Evolutionary conservation across 1,284 basidiomycete genomes (phyloP).

Genomic region (Bondarzewia mesenterica): DNA sequence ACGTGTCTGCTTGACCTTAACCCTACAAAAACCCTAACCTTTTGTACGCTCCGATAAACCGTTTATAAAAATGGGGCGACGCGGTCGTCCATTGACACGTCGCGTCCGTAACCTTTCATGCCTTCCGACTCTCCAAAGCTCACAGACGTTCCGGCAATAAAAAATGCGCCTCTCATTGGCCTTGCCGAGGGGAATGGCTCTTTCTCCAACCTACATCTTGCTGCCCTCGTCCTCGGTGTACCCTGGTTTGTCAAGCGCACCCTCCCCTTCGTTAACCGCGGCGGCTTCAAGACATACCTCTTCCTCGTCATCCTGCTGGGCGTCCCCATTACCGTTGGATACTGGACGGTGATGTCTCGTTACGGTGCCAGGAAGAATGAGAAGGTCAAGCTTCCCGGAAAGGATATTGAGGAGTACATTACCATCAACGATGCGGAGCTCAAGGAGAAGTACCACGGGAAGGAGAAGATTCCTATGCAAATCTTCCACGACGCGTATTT

Average conservation of each 20-base stretch:
- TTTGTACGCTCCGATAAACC: too few species aligned
- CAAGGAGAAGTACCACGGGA: constrained; percentile 69
- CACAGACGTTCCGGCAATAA: constrained; percentile 61
- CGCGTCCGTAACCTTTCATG: constrained; percentile 30
- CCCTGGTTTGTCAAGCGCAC: constrained; percentile 79
- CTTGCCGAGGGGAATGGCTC: constrained; percentile 83
- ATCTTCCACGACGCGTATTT: constrained; percentile 97
- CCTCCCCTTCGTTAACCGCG: constrained; percentile 69
- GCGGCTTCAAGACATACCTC: constrained; percentile 79
- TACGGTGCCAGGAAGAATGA: constrained; percentile 82
- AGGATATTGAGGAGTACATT: constrained; percentile 85
- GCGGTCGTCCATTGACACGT: not conserved
- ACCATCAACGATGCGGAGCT: constrained; percentile 82
- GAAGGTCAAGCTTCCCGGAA: constrained; percentile 82
- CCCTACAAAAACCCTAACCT: not conserved
- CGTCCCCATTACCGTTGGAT: constrained; percentile 73
- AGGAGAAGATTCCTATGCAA: constrained; percentile 96
- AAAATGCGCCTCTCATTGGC: constrained; percentile 76
- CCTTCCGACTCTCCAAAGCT: constrained; percentile 45
- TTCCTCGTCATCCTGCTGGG: constrained; percentile 73
- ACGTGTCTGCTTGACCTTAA: not conserved
- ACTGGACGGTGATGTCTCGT: constrained; percentile 87
- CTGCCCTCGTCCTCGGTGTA: constrained; percentile 64
- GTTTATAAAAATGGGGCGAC: not conserved
- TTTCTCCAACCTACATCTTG: constrained; percentile 81